These are phyloP conservation scores for Calophaca sinica DNA, from an alignment of 306 rosid genomes.

Conservation along the genomic window DNA sequence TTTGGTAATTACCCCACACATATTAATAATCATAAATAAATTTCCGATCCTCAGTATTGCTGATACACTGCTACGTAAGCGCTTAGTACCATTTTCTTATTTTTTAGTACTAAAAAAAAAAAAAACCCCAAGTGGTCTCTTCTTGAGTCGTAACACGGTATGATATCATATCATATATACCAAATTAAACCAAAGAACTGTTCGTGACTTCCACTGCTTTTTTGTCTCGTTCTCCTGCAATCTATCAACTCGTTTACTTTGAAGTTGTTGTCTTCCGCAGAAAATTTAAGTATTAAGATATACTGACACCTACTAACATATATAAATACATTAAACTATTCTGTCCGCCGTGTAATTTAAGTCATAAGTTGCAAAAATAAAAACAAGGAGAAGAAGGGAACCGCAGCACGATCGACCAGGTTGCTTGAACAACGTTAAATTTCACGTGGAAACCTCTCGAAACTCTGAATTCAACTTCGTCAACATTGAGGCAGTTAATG, in stretches of 20 bases:
- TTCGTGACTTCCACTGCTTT: not conserved
- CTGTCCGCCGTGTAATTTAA: not conserved
- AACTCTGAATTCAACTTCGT: constrained; percentile 27
- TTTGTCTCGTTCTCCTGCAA: constrained; percentile 3
- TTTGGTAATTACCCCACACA: no score
- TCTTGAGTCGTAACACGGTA: no score
- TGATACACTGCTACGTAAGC: no score
- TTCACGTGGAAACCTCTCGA: constrained; percentile 44
- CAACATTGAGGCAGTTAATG: constrained; percentile 2
- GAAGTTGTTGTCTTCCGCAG: not conserved
- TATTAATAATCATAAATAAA: no score
- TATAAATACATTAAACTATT: not conserved
- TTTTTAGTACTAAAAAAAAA: no score
- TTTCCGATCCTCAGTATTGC: no score
- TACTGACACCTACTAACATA: not conserved
- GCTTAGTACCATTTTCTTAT: no score
- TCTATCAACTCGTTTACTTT: constrained; percentile 1
- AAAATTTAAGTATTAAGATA: not conserved
- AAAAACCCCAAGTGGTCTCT: no score
- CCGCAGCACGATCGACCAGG: not conserved
- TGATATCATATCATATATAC: no score
- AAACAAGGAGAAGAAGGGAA: not conserved
- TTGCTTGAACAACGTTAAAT: constrained; percentile 31
- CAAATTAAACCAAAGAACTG: not conserved
- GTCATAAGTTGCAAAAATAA: constrained; percentile 15